Evolutionary conservation across 2,329 filamentous ascomycete species (phyloP), one percentile per base, ranked within the genome.

Genomic region (Pestalotiopsis sp.): DNA sequence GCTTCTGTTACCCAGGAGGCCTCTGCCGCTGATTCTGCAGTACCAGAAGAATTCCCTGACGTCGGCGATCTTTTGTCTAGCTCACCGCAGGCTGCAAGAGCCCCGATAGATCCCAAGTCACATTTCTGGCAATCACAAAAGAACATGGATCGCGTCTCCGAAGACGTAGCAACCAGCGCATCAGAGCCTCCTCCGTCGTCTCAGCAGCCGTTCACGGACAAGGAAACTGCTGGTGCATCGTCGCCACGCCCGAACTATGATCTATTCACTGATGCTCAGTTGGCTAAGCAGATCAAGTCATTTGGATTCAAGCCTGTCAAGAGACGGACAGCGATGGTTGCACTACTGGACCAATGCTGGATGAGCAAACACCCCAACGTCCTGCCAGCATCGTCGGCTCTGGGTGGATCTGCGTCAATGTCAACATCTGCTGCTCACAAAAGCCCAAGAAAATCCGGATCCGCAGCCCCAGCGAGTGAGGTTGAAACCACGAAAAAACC

Each of bases 291-390:
- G 74, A 81, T 95, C 59, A 81, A 85, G 4, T 83, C 84, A 0
- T 94, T 90, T 74, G 91, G 91, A 0, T 94, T 95, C 79, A 95
- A 94, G 75, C 83, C 90, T 1, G 82, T 94, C 38, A 93, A 90
- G 76, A 88, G 83, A 67, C 86, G 92, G 20, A 84, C 86, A 63
- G 88, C 89, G 9, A 93, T 93, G 90, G 90, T 95, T 70, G 83
- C 88, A 1, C 79, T 94, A 12, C 81, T 95, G 13, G 83, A 92
- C 65, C 87, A 90, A 74, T 94, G 93, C 77, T 94, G 92, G 91
- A 80, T 87, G 72, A 89, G 88, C 68, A 89, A 89, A 75, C 80
- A 85, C 23, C 73, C 62, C 66, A 61, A 69, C 6, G n/a, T n/a
- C 3, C 20, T 41, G 14, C 17, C 7, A 2, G 58, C 39, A 17